Percentiles rank a stretch among this genome's conserved stretches.
Conservation (phyloP, 805 yeast species). For the Saturnispora kantuleensis region DNA sequence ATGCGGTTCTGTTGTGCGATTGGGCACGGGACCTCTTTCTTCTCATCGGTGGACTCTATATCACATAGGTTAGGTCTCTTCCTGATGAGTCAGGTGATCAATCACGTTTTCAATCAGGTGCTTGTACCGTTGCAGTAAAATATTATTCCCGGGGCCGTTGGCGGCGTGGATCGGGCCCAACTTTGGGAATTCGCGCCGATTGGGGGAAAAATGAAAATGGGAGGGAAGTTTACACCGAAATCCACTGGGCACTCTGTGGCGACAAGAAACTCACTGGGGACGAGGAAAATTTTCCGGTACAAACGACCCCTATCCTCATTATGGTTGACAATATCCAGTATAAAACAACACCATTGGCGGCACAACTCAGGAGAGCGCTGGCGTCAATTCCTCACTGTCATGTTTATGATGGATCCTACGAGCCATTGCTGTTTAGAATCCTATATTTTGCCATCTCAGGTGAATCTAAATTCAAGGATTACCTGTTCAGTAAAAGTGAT, state of each 20-base stretch:
- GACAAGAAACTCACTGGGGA: neutral
- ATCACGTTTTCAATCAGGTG: too few species aligned
- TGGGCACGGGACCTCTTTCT: too few species aligned
- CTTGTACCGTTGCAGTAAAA: too few species aligned
- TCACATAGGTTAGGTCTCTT: too few species aligned
- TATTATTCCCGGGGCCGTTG: too few species aligned
- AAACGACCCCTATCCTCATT: neutral
- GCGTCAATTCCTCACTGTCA: conserved; percentile 7
- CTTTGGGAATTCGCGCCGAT: too few species aligned
- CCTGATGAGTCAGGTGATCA: too few species aligned
- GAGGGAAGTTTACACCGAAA: too few species aligned
- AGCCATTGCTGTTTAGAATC: conserved; percentile 9
- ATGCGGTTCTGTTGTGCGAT: too few species aligned
- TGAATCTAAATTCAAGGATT: conserved; percentile 8
- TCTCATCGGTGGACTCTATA: too few species aligned
- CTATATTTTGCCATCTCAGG: conserved; percentile 12
- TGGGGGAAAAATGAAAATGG: neutral
- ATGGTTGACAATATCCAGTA: conserved; percentile 5
- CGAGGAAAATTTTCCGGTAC: neutral
- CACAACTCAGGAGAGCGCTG: conserved; percentile 6
- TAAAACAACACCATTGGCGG: conserved; percentile 5
- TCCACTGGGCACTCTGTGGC: neutral
- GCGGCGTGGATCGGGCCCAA: too few species aligned
- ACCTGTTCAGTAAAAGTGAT: conserved; percentile 7
- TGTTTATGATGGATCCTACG: conserved; percentile 5